A percentile compares a stretch with the other conserved stretches of the same genome.
Evolutionary conservation across 768 basidiomycete genomes (phyloP).

Genomic region (Cyclocybe cylindracea): DNA sequence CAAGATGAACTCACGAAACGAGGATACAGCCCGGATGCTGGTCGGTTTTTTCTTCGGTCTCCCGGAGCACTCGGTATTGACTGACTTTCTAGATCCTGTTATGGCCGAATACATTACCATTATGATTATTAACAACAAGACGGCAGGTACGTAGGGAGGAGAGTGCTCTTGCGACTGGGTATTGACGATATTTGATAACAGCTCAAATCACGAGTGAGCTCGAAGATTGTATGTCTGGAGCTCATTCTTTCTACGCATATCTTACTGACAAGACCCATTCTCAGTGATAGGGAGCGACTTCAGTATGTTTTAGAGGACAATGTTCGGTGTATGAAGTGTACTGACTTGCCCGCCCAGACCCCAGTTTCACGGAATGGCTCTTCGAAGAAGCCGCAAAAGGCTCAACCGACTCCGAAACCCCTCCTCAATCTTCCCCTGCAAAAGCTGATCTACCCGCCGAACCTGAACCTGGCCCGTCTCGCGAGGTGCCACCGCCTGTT

Average conservation of each 20-base stretch:
- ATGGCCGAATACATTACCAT: conserved; percentile 96
- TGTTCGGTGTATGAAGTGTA: background rate
- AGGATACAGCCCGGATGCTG: conserved; percentile 75
- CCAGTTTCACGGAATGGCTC: conserved; percentile 86
- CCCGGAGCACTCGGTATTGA: conserved; percentile 10
- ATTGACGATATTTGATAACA: conserved; percentile 27
- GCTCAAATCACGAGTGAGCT: conserved; percentile 89
- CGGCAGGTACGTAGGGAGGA: conserved; percentile 51
- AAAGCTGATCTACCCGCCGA: conserved; percentile 30
- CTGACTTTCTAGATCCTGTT: conserved; percentile 62
- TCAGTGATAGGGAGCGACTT: conserved; percentile 80
- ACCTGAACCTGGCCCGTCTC: conserved; percentile 22
- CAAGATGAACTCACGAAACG: conserved; percentile 79
- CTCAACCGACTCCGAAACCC: conserved; percentile 49
- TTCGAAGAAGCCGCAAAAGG: conserved; percentile 80
- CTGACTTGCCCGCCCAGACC: conserved; percentile 46
- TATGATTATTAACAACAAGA: conserved; percentile 94
- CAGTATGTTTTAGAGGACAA: conserved; percentile 45
- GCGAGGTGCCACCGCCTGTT: conserved; percentile 31
- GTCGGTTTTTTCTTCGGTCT: conserved; percentile 39
- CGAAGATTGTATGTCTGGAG: conserved; percentile 64
- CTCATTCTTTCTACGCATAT: background rate
- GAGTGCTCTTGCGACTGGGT: conserved; percentile 7
- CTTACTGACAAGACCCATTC: conserved; percentile 9
- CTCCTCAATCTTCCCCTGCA: conserved; percentile 37